Conservation (phyloP, 2,329 filamentous ascomycete genomes). For the Cercospora sojina region DNA sequence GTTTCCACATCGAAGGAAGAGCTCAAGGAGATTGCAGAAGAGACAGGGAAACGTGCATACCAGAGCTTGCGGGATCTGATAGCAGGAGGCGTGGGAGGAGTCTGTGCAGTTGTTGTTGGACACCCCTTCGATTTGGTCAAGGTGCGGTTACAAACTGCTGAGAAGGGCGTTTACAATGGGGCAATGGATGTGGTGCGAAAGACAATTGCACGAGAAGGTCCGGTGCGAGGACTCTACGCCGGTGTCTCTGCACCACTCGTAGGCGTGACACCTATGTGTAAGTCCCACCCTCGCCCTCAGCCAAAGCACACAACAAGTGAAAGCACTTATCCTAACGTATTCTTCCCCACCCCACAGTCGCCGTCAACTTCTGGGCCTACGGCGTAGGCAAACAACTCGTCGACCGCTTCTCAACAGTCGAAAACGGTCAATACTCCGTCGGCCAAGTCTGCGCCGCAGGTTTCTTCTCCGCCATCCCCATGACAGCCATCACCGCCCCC, state of each 20-base stretch:
- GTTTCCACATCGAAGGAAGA: constrained; percentile 42
- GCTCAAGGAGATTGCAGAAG: constrained; percentile 54
- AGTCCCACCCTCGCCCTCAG: constrained; percentile 44
- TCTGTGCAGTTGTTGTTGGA: constrained; percentile 88
- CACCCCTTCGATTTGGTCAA: constrained; percentile 98
- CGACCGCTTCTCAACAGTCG: constrained; percentile 61
- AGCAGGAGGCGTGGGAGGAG: constrained; percentile 87
- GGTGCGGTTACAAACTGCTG: constrained; percentile 92
- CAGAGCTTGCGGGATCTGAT: constrained; percentile 75
- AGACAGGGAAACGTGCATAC: constrained; percentile 54
- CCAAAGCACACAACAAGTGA: not conserved
- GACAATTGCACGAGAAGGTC: constrained; percentile 81
- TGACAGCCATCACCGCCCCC: constrained; percentile 97
- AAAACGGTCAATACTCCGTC: constrained; percentile 73
- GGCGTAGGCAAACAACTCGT: constrained; percentile 93
- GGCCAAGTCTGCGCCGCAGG: constrained; percentile 87
- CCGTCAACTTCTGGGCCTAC: constrained; percentile 77
- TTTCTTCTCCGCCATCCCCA: constrained; percentile 96
- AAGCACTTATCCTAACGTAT: constrained; percentile 20
- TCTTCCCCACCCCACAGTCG: constrained; percentile 48
- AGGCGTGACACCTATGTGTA: constrained; percentile 98
- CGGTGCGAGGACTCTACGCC: constrained; percentile 81
- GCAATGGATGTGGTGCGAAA: constrained; percentile 90
- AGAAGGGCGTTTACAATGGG: constrained; percentile 84
- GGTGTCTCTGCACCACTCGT: constrained; percentile 92